Conservation (phyloP, 164 flowering plant genomes). For the Platanus orientalis region DNA sequence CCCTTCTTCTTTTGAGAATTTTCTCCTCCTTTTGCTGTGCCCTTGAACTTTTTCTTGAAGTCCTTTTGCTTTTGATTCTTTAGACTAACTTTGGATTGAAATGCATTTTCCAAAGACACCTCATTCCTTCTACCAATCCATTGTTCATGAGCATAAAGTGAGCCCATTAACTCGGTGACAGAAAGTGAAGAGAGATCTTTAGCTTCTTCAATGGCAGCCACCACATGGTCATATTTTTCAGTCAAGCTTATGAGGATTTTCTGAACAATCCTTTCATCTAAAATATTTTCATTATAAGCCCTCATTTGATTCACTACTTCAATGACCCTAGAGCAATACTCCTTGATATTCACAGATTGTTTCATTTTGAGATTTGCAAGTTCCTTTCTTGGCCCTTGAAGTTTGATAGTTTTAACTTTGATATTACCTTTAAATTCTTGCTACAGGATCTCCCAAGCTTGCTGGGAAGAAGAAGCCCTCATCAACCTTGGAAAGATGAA, state of each 20-base stretch:
- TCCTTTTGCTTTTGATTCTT: too few relatives aligned
- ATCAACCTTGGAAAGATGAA: too few relatives aligned
- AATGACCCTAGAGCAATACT: not conserved
- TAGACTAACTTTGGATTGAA: not conserved
- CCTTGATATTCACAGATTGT: not conserved
- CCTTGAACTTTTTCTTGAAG: too few relatives aligned
- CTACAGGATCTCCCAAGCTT: too few relatives aligned
- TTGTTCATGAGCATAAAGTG: not conserved
- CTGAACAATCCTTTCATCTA: not conserved
- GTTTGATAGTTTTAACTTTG: not conserved
- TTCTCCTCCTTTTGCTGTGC: too few relatives aligned
- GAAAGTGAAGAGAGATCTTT: not conserved
- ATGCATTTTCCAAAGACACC: not conserved
- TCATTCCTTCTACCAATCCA: not conserved
- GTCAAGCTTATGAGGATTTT: too few relatives aligned
- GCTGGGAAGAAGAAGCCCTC: too few relatives aligned
- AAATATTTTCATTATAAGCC: too few relatives aligned
- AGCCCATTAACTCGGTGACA: constrained; percentile 3
- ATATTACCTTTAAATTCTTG: too few relatives aligned
- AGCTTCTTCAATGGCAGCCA: not conserved
- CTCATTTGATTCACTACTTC: constrained; percentile 1
- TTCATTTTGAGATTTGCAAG: not conserved
- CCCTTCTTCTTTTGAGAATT: too few relatives aligned
- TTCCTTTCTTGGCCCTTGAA: constrained; percentile 3
- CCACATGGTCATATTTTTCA: not conserved